Percentiles rank a stretch among this genome's conserved stretches.
phyloP scores from a whole-genome alignment of 768 basidiomycete genomes.

The Hygrocybe punicea region DNA sequence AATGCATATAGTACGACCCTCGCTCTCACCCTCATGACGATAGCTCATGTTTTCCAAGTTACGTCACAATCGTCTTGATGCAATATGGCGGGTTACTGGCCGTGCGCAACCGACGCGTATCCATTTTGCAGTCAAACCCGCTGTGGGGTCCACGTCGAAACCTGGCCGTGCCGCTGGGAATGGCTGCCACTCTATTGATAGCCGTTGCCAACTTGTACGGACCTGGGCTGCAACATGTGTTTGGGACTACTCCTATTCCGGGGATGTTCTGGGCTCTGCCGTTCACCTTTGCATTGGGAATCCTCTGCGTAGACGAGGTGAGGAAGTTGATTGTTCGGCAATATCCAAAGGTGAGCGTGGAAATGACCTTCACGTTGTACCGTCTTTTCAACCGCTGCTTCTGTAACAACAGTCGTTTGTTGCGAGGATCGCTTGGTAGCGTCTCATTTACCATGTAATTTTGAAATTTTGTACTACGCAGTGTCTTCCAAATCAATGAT shows the following conservation, averaged over 20 bases:
- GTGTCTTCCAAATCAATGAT: too few species aligned
- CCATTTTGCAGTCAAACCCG: conserved; percentile 42
- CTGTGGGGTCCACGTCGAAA: conserved; percentile 49
- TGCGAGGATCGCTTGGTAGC: conserved; percentile 9
- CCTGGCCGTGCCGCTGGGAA: conserved; percentile 34
- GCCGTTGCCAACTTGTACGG: conserved; percentile 46
- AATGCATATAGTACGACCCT: conserved; percentile 43
- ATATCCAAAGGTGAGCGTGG: conserved; percentile 37
- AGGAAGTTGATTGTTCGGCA: conserved; percentile 45
- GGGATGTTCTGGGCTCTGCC: conserved; percentile 49
- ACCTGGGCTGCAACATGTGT: conserved; percentile 42
- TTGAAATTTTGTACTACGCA: too few species aligned
- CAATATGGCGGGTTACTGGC: conserved; percentile 44
- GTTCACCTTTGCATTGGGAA: conserved; percentile 40
- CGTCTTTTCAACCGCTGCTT: not conserved
- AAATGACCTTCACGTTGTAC: not conserved
- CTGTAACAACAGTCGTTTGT: conserved; percentile 2
- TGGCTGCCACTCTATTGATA: conserved; percentile 42
- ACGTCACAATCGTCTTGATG: conserved; percentile 47
- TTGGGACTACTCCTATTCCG: conserved; percentile 43
- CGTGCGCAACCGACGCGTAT: conserved; percentile 44
- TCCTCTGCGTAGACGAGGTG: conserved; percentile 43
- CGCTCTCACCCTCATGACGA: not conserved
- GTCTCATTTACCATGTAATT: too few species aligned
- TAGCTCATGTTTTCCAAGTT: conserved; percentile 25